Evolutionary conservation across 192 early-diverging fungal genomes (phyloP), one percentile per base, ranked within the genome.

Genomic region (Dispira simplex): DNA sequence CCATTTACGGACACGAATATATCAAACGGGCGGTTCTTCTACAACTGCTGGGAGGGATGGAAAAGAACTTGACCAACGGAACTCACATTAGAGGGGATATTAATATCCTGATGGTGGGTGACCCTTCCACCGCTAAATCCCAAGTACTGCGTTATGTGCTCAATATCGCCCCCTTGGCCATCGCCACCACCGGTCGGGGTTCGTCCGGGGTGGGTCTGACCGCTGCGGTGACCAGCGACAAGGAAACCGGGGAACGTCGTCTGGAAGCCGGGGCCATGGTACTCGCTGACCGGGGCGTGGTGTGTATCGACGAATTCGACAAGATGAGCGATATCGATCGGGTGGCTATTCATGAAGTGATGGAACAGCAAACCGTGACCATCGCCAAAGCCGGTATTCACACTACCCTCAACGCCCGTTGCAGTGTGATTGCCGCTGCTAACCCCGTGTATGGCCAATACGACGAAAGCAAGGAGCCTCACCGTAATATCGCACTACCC

Each of bases 221-320:
- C 1, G 96, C 96, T 3, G 94, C 94, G 0, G 94, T 99, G 16
- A 92, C 90, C 18, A 76, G 80, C 14, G 96, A 99, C 71, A 92
- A 92, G 74, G 96, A 96, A 67, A 93, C 94, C 0, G 91, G 93
- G 65, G 93, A 97, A 72, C 77, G 90, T 32, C 83, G 85, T 45
- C 71, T 99, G 63, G 97, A 99, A 68, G 97, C 93, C 1, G 97
- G 97, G 63, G 97, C 97, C 12, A 95, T 99, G 97, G 95, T 99
- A 16, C 75, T 99, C 47, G 96, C 92, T 8, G 97, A 99, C 70
- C 81, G 92, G 26, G 97, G 97, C 51, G 84, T 99, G 44, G 91
- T 95, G 13, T 99, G 97, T 73, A 97, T 99, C 63, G 97, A 99
- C 79, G 97, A 99, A 75, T 99, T 99, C 73, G 97, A 99, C 79